Evolutionary conservation across 2,329 filamentous ascomycete genomes (phyloP), one percentile per base, ranked within the genome.

Genomic region (Dendryphion nanum): DNA sequence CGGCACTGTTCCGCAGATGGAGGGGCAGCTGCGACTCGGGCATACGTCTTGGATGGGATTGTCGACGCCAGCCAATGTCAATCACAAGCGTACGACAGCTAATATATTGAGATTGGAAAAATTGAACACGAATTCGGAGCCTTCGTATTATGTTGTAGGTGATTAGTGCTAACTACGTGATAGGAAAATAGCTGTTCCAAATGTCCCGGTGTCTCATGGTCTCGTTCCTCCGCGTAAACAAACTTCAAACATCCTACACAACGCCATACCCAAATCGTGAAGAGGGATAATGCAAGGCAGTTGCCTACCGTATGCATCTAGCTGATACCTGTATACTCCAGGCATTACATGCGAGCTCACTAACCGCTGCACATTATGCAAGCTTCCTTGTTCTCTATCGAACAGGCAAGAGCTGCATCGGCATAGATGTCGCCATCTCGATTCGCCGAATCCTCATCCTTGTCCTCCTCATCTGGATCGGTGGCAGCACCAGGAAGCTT

Each of bases 301-400:
- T 30, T 23, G 21, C 37, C 21, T 31, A 17, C 23, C 23, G 6
- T 23, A 3, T 23, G 35, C 32, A 36, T 51, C 44, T 42, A 47
- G 37, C 33, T 28, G 36, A 12, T 32, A 40, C 29, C 33, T 42
- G 26, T 45, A 49, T 38, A 42, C 4, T n/a, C 29, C 10, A 7
- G 29, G 15, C 17, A 33, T 33, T 6, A 33, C 16, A 19, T 12
- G 7, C 8, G 8, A 8, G 30, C 7, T 15, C 10, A 41, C 68
- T 79, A 97, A 74, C 90, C 91, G 70, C 88, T 94, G 82, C 93
- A 98, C 93, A 98, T 97, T 50, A 95, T 66, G 66, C 93, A 98
- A 33, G 85, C 78, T 66, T 98, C 93, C 54, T 85, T 89, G 75
- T 97, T 96, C 64, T 97, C 90, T 67, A 98, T 97, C 72, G 90